A percentile compares a stretch with the other conserved stretches of the same genome.
Evolutionary conservation across 129 eudicot species (phyloP).

Genomic region (Centella asiatica): DNA sequence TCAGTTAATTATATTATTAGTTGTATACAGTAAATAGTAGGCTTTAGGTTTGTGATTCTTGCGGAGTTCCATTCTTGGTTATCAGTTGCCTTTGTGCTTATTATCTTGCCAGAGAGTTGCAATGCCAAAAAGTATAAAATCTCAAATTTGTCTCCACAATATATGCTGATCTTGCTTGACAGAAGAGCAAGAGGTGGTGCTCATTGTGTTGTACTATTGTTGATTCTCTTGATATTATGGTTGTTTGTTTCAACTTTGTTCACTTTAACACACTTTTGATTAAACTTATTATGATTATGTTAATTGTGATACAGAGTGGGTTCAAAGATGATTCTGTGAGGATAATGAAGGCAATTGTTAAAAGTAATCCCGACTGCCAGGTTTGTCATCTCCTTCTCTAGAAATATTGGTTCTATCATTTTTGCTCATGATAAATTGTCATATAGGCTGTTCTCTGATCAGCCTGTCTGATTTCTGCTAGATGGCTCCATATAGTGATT

Average conservation of each 20-base stretch:
- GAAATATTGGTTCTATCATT: neutral
- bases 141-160: neutral
- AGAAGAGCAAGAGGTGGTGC: neutral
- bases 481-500: neutral
- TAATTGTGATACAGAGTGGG: slow-evolving; percentile 45
- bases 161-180: neutral
- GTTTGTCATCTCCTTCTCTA: slow-evolving; percentile 19
- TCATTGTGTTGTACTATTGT: neutral
- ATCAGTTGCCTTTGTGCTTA: no score
- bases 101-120: no score
- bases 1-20: neutral
- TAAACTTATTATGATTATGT: slow-evolving; percentile 7
- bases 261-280: neutral
- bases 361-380: slow-evolving; percentile 52
- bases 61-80: no score
- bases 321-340: slow-evolving; percentile 69
- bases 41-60: no score
- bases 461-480: neutral
- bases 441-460: no score
- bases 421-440: no score
- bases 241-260: neutral
- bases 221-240: neutral
- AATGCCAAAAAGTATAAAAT: no score
- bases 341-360: slow-evolving; percentile 62
- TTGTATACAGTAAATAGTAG: neutral